Evolutionary conservation across 768 basidiomycete genomes (phyloP).

Genomic region (Brasilioporus rufonigricans): DNA sequence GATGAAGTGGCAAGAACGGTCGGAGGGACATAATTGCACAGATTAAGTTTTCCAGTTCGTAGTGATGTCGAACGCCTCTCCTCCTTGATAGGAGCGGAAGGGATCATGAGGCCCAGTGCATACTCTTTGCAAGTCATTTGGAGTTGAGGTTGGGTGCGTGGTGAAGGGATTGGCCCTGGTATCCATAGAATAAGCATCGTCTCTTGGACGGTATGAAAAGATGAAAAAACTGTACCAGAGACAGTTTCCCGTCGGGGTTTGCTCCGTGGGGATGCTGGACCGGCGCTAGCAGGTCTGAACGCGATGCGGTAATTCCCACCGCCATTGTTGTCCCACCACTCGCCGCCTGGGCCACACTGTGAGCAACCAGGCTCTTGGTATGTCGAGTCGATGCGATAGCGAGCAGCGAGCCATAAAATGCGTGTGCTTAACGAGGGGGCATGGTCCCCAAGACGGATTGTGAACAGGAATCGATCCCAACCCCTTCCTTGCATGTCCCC

Average conservation of each 20-base stretch:
- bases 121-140: slow-evolving; percentile 14
- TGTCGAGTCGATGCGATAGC: slow-evolving; percentile 39
- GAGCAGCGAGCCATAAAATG: slow-evolving; percentile 59
- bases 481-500: slow-evolving; percentile 4
- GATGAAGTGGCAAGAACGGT: neutral
- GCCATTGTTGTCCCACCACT: slow-evolving; percentile 94
- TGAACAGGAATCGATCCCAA: slow-evolving; percentile 65
- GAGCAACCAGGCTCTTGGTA: slow-evolving; percentile 15
- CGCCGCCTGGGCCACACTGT: slow-evolving; percentile 49
- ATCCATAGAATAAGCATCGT: slow-evolving; percentile 1
- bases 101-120: slow-evolving; percentile 3
- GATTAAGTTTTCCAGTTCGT: slow-evolving; percentile 23
- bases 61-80: neutral
- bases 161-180: slow-evolving; percentile 7
- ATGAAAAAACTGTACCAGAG: slow-evolving; percentile 14
- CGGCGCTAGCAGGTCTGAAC: slow-evolving; percentile 42
- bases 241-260: slow-evolving; percentile 20
- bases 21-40: slow-evolving; percentile 37
- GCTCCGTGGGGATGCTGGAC: neutral
- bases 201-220: neutral
- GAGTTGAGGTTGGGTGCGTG: neutral
- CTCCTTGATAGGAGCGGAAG: neutral
- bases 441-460: slow-evolving; percentile 72
- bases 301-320: slow-evolving; percentile 74
- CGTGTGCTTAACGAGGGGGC: slow-evolving; percentile 46